Percentiles rank a stretch among this genome's conserved stretches.
phyloP scores from a whole-genome alignment of 352 stramenopile genomes.

The Phytophthora meadii region DNA sequence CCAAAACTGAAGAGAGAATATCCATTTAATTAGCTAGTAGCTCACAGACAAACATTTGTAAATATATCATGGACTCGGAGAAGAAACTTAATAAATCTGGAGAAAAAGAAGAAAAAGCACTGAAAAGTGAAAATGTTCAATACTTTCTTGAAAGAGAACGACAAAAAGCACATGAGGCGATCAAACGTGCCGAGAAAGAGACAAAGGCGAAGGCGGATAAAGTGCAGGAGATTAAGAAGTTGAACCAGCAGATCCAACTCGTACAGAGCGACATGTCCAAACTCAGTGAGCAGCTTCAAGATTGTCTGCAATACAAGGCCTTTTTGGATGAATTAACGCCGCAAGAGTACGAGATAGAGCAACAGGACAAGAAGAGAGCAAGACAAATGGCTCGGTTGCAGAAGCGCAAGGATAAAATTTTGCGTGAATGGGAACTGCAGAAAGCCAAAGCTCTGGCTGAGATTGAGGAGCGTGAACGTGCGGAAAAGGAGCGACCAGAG shows the following conservation, averaged over 20 bases:
- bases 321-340: constrained; percentile 94
- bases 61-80: too few relatives aligned
- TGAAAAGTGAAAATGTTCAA: too few relatives aligned
- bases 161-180: constrained; percentile 97
- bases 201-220: constrained; percentile 95
- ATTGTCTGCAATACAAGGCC: constrained; percentile 94
- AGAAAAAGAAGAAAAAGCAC: too few relatives aligned
- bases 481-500: constrained; percentile 65
- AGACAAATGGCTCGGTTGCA: constrained; percentile 69
- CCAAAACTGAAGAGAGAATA: too few relatives aligned
- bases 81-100: too few relatives aligned
- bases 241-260: constrained; percentile 96
- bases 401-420: constrained; percentile 73
- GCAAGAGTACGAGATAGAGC: constrained; percentile 85
- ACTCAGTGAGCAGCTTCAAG: constrained; percentile 93
- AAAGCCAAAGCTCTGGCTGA: constrained; percentile 60
- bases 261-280: constrained; percentile 96
- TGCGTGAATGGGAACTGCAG: constrained; percentile 74
- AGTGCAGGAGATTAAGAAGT: constrained; percentile 94
- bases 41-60: too few relatives aligned
- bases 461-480: constrained; percentile 70
- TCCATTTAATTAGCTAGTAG: too few relatives aligned
- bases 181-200: constrained; percentile 94
- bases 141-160: constrained; percentile 97
- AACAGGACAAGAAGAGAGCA: constrained; percentile 75